Conservation (phyloP, 164 flowering plant genomes). For the Vitis rupestris region DNA sequence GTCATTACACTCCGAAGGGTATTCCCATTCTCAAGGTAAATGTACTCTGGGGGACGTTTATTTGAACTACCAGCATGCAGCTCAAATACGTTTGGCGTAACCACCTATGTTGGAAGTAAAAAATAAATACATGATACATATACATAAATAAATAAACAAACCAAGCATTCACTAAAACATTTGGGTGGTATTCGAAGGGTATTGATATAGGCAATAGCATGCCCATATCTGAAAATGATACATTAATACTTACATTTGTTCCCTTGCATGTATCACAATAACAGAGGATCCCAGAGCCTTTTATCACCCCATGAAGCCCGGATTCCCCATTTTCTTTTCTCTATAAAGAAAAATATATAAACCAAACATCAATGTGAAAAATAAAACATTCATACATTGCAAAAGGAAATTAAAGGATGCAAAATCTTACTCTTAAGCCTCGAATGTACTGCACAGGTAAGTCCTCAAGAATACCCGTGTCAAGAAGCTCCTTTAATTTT, state of each 20-base stretch:
- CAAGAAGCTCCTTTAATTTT: conserved; percentile 59
- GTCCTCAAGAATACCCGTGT: conserved; percentile 75
- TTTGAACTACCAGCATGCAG: conserved; percentile 75
- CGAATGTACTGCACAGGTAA: conserved; percentile 45
- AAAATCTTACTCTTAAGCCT: conserved; percentile 44
- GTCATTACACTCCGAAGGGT: conserved; percentile 62
- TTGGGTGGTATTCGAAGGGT: no score
- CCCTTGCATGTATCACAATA: conserved; percentile 64
- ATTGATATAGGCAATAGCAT: no score
- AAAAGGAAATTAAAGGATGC: background rate
- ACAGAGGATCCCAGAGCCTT: conserved; percentile 64
- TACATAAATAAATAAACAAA: no score
- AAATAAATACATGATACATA: background rate
- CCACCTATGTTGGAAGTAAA: conserved; percentile 39
- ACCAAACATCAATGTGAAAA: background rate
- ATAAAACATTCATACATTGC: background rate
- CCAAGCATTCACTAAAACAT: no score
- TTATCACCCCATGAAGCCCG: conserved; percentile 59
- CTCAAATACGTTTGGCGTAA: conserved; percentile 64
- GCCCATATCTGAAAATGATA: background rate
- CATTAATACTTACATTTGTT: conserved; percentile 36
- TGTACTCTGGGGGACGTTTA: conserved; percentile 67
- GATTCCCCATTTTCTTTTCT: conserved; percentile 15
- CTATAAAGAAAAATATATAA: conserved; percentile 8
- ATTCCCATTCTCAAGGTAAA: conserved; percentile 70